Conservation (phyloP, 176 grass and related monocot genomes). For the Puccinellia tenuiflora region DNA sequence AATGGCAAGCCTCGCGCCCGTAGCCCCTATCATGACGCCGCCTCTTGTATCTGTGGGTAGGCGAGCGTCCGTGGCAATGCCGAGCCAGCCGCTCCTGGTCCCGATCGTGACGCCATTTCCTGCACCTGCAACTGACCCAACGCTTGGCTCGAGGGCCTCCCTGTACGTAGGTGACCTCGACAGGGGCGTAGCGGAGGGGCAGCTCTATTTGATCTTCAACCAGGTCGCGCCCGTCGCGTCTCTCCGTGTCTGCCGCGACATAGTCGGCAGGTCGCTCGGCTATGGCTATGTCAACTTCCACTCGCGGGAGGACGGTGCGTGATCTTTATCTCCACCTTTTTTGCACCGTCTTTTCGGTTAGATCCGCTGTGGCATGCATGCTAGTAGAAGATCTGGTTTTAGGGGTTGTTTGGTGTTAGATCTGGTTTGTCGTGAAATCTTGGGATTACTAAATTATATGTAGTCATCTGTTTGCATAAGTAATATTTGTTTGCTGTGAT, state of each 20-base stretch:
- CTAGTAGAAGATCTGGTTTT: neutral
- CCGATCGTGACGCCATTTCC: neutral
- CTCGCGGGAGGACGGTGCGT: constrained; percentile 24
- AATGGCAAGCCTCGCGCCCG: no score
- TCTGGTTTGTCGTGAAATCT: neutral
- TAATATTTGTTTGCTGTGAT: no score
- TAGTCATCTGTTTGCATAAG: no score
- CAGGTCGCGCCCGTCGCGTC: neutral
- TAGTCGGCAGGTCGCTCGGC: neutral
- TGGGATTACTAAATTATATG: neutral
- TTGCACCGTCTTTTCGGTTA: neutral
- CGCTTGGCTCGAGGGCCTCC: neutral
- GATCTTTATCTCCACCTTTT: neutral
- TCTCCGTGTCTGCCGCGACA: neutral
- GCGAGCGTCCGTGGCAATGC: neutral
- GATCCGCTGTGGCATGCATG: neutral
- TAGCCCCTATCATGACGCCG: neutral
- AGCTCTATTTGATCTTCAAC: neutral
- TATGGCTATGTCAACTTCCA: constrained; percentile 36
- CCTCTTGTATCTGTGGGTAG: neutral
- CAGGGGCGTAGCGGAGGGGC: neutral
- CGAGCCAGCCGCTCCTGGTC: neutral
- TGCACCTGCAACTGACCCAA: neutral
- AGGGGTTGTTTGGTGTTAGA: neutral
- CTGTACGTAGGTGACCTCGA: neutral